Base-by-base conservation (phyloP, 2,329 filamentous ascomycete species). In the Aspergillus viridinutans region DNA sequence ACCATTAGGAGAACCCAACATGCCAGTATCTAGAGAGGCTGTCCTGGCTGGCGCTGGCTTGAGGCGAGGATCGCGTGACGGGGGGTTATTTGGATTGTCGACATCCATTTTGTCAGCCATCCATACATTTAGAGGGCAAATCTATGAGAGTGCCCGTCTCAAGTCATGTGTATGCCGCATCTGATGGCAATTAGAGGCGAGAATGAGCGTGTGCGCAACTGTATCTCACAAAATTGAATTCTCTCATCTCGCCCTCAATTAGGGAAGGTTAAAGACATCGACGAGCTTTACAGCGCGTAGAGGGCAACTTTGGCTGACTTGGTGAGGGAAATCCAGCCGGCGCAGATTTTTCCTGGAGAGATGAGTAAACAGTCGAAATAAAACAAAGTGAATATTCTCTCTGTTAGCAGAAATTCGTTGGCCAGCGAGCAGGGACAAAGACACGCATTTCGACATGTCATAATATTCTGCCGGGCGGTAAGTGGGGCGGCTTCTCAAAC, bases 391-490 rank as follows among this genome's bases (percentile, higher is more conserved):
- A 17, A 53, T 50, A 12, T 23, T 26, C 21, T 47, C 14, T 23
- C 21, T 7, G 3, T 43, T 10, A 21, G 26, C 20, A 6, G 12
- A 14, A 26, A 23, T 26, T 25, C 12, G 23, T 23, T 12, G 20
- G 4, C 21, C 21, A 47, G 9, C 12, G 6, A 21, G 8, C 8
- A 20, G 23, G 42, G 42, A 47, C 20, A 47, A 23, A 23, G 23
- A 12, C 4, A 2, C 21, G 2, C 12, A 5, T 17, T 23, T 25
- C 5, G 21, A 47, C 25, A 23, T 21, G 21, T 20, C 10, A 17
- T 8, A 47, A 23, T 26, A 61, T 70, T 69, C 60, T 70, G 68
- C 68, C 68, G 59, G 66, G 68, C 69, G 68, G 67, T 65, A 47
- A 28, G 20, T 1, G 17, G 14, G 45, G 25, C 45, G 49, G 58